Evolutionary conservation across 192 early-diverging fungal species (phyloP).

Genomic region (Backusella liffmaniae): DNA sequence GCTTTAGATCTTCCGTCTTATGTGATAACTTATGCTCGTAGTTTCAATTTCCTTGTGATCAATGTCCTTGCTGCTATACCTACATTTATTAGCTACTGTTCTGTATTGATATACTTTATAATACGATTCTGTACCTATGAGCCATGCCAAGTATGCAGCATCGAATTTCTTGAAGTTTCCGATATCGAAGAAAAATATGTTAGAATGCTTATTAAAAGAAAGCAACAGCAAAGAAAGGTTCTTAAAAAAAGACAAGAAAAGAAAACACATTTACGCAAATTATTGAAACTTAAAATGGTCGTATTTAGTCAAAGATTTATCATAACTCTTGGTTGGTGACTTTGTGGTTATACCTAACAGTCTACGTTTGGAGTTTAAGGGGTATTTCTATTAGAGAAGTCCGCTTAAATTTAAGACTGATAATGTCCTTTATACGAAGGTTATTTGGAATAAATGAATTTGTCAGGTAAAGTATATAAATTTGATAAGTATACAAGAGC

Average conservation of each 20-base stretch:
- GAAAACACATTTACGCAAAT: background rate
- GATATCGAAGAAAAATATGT: slow-evolving; percentile 36
- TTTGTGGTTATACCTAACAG: background rate
- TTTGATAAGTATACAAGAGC: background rate
- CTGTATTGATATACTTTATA: slow-evolving; percentile 26
- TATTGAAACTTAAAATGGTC: background rate
- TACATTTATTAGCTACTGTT: slow-evolving; percentile 20
- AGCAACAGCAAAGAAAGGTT: background rate
- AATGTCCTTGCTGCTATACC: slow-evolving; percentile 18
- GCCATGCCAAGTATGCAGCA: slow-evolving; percentile 17
- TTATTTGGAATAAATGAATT: slow-evolving; percentile 24
- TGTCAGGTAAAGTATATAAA: slow-evolving; percentile 18
- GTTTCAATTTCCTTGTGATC: slow-evolving; percentile 22
- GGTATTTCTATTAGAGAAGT: background rate
- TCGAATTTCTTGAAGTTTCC: slow-evolving; percentile 23
- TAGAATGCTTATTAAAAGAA: slow-evolving; percentile 15
- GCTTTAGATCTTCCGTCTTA: slow-evolving; percentile 24
- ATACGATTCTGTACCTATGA: slow-evolving; percentile 15
- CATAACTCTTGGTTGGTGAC: background rate
- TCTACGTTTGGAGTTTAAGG: background rate
- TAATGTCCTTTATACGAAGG: background rate
- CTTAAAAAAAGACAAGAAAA: background rate
- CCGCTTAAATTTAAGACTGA: background rate
- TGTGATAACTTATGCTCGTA: slow-evolving; percentile 29
- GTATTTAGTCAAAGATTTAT: background rate